Evolutionary conservation across 177 flowering plant species (phyloP).

Genomic region (Vitis hybrid): DNA sequence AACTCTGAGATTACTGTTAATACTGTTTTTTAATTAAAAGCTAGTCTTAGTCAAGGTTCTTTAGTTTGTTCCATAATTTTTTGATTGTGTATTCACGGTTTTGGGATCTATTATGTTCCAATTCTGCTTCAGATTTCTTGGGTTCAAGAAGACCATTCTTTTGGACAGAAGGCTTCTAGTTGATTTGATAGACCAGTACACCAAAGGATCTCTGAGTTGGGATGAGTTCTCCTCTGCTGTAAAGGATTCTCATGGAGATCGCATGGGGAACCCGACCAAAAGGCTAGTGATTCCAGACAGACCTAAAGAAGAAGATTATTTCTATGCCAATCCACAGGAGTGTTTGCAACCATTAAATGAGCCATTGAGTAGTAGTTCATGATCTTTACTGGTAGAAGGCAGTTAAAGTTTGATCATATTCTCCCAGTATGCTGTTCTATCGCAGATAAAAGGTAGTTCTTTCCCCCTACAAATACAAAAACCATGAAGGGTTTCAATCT

Average conservation of each 20-base stretch:
- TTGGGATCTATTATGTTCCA: background rate
- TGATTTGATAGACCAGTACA: conserved; percentile 58
- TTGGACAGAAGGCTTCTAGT: conserved; percentile 65
- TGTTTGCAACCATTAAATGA: conserved; percentile 50
- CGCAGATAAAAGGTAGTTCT: background rate
- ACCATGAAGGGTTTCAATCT: conserved; percentile 4
- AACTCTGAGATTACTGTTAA: too few species aligned
- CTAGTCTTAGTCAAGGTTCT: background rate
- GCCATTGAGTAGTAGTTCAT: conserved; percentile 29
- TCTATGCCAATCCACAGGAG: conserved; percentile 81
- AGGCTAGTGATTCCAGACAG: conserved; percentile 62
- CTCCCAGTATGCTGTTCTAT: conserved; percentile 9
- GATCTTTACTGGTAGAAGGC: conserved; percentile 14
- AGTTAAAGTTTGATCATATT: conserved; percentile 1
- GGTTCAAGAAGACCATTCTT: conserved; percentile 64
- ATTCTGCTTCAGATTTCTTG: conserved; percentile 53
- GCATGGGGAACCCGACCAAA: conserved; percentile 59
- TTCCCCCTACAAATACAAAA: conserved; percentile 5
- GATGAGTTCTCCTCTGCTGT: conserved; percentile 59
- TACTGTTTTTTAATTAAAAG: too few species aligned
- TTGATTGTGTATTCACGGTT: background rate
- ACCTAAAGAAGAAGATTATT: conserved; percentile 90
- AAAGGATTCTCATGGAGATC: conserved; percentile 48
- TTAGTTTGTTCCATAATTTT: background rate
- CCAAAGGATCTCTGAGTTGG: conserved; percentile 53